Conservation (phyloP, 805 yeast species). For the Starmera caribaea region DNA sequence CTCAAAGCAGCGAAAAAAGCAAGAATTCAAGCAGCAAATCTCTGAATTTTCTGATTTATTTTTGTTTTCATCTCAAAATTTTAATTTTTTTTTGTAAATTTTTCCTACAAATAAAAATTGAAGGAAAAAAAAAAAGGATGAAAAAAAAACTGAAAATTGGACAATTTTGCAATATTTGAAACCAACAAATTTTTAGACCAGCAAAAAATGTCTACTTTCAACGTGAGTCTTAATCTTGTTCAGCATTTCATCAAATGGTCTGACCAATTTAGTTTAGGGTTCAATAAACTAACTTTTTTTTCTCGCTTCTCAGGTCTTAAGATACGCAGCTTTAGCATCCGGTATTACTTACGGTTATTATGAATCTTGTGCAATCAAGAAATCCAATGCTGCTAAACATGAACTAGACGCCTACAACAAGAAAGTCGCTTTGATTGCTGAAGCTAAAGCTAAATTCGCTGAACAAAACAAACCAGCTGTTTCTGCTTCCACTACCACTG, state of each 20-base stretch:
- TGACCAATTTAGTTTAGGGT: too few species aligned
- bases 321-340: slow-evolving; percentile 85
- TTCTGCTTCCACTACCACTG: slow-evolving; percentile 32
- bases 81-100: too few species aligned
- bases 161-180: not conserved
- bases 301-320: slow-evolving; percentile 47
- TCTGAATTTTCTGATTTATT: too few species aligned
- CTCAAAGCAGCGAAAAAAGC: too few species aligned
- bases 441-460: slow-evolving; percentile 86
- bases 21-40: too few species aligned
- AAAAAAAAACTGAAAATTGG: slow-evolving; percentile 2
- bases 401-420: slow-evolving; percentile 50
- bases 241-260: too few species aligned
- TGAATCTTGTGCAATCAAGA: slow-evolving; percentile 65
- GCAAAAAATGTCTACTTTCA: slow-evolving; percentile 36
- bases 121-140: not conserved
- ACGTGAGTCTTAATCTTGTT: slow-evolving; percentile 37
- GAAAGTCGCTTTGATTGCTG: slow-evolving; percentile 66
- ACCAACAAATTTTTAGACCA: not conserved
- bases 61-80: too few species aligned
- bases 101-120: too few species aligned
- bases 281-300: too few species aligned
- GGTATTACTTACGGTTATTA: slow-evolving; percentile 85
- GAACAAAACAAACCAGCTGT: slow-evolving; percentile 38
- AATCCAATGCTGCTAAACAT: slow-evolving; percentile 46